Evolutionary conservation across 257 asterid species (phyloP).

Genomic region (Voacanga thouarsii): DNA sequence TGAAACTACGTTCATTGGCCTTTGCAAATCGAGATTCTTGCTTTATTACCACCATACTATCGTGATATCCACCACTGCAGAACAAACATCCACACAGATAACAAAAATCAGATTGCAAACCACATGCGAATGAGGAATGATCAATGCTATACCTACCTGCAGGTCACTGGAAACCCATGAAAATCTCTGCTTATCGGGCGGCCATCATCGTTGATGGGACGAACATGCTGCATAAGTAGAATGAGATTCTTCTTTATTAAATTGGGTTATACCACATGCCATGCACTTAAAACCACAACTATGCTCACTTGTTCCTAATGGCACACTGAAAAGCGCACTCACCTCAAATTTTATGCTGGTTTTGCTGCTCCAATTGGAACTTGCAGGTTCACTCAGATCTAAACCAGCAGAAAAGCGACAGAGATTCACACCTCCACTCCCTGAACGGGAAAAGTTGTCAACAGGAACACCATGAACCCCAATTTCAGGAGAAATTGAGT

Average conservation of each 20-base stretch:
- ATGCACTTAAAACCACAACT: not conserved
- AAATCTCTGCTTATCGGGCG: conserved; percentile 72
- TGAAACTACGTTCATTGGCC: conserved; percentile 68
- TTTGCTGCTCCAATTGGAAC: conserved; percentile 94
- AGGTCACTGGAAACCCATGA: conserved; percentile 91
- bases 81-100: conserved; percentile 22
- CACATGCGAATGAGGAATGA: conserved; percentile 10
- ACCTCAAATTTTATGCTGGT: conserved; percentile 93
- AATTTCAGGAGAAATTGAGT: conserved; percentile 81
- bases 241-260: not conserved
- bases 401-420: conserved; percentile 83
- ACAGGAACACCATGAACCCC: conserved; percentile 84
- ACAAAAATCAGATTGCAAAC: conserved; percentile 15
- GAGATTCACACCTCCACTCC: conserved; percentile 85
- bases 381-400: conserved; percentile 92
- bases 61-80: conserved; percentile 79
- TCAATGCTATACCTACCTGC: conserved; percentile 57
- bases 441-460: conserved; percentile 83
- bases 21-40: conserved; percentile 91
- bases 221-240: conserved; percentile 60
- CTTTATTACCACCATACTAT: conserved; percentile 85
- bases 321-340: conserved; percentile 18
- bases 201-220: conserved; percentile 82
- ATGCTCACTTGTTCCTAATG: conserved; percentile 6
- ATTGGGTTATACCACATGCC: not conserved